These are phyloP conservation scores for Volutella citrinella DNA, from an alignment of 2,329 filamentous ascomycete genomes.

Conservation along the genomic window DNA sequence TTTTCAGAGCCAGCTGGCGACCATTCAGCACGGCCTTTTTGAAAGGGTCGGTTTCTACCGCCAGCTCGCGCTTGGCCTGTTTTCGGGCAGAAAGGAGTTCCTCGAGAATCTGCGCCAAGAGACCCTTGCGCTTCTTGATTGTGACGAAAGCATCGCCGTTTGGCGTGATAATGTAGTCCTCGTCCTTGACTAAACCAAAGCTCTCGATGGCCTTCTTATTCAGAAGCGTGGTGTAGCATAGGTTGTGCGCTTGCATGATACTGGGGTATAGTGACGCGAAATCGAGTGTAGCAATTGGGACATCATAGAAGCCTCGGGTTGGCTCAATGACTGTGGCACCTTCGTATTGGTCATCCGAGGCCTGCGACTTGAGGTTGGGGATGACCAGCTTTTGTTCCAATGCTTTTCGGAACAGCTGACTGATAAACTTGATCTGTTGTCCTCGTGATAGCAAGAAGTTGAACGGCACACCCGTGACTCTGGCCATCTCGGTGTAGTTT, in stretches of 20 bases:
- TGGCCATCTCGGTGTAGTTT: constrained; percentile 99
- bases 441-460: constrained; percentile 89
- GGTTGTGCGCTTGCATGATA: constrained; percentile 98
- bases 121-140: constrained; percentile 80
- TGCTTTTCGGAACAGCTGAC: constrained; percentile 93
- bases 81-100: constrained; percentile 91
- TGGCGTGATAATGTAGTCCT: constrained; percentile 95
- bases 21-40: constrained; percentile 97
- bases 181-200: constrained; percentile 75
- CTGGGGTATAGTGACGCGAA: constrained; percentile 97
- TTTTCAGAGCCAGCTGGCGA: constrained; percentile 91
- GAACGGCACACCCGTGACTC: constrained; percentile 97
- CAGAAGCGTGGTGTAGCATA: constrained; percentile 93
- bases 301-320: constrained; percentile 87
- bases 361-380: constrained; percentile 73
- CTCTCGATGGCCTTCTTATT: constrained; percentile 70
- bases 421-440: constrained; percentile 97
- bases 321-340: constrained; percentile 98
- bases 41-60: constrained; percentile 87
- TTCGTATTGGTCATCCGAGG: constrained; percentile 86
- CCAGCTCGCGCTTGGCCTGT: constrained; percentile 86
- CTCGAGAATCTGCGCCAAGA: constrained; percentile 92
- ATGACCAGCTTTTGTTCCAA: constrained; percentile 91
- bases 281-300: constrained; percentile 95
- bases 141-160: constrained; percentile 94